Conservation (phyloP, 306 rosid genomes). For the Rubus parviflorus region DNA sequence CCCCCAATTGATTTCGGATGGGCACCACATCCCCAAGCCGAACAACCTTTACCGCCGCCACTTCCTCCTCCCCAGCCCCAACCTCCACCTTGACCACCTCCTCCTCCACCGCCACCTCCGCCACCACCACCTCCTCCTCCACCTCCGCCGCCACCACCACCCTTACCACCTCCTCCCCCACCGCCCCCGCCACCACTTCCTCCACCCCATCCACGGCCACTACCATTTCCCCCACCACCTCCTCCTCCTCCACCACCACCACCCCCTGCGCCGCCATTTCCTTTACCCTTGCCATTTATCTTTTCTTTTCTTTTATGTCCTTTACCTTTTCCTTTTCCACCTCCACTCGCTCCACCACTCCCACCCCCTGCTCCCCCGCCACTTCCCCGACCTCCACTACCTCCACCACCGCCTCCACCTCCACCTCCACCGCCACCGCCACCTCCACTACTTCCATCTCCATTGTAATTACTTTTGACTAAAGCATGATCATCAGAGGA, state of each 20-base stretch:
- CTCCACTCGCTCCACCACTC: conserved; percentile 17
- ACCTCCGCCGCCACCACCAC: not conserved
- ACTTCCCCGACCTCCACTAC: conserved; percentile 14
- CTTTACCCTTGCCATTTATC: not conserved
- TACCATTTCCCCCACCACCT: not conserved
- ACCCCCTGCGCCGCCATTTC: not conserved
- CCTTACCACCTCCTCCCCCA: not conserved
- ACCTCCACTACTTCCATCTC: conserved; percentile 16
- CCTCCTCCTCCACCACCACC: conserved; percentile 4
- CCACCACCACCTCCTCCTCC: not conserved
- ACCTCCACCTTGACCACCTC: conserved; percentile 21
- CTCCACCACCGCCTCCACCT: conserved; percentile 15
- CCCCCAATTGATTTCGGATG: conserved; percentile 20
- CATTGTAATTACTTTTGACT: conserved; percentile 5
- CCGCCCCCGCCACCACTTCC: not conserved
- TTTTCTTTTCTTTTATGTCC: not conserved
- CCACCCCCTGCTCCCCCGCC: conserved; percentile 22
- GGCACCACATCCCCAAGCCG: conserved; percentile 31
- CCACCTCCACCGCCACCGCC: not conserved
- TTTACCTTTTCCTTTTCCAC: conserved; percentile 3
- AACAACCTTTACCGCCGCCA: conserved; percentile 20
- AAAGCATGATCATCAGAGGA: conserved; percentile 2
- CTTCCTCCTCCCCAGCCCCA: conserved; percentile 34
- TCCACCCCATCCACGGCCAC: conserved; percentile 6
- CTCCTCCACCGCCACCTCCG: not conserved